These are phyloP conservation scores for Solidago caesia DNA, from an alignment of 129 eudicot genomes.

Conservation along the genomic window DNA sequence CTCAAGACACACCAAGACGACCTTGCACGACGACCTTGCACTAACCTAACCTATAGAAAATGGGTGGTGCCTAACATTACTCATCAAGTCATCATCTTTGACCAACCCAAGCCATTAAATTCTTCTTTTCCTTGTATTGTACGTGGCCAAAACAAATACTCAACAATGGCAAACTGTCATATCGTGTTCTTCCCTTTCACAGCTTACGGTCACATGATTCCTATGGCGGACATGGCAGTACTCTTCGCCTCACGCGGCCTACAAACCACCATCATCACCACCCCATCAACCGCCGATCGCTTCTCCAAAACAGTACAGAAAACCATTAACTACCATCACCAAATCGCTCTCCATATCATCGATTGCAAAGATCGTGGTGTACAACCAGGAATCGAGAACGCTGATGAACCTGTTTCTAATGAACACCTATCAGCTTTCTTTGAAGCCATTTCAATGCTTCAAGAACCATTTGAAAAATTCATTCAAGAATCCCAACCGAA, in stretches of 20 bases:
- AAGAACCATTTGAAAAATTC: conserved; percentile 50
- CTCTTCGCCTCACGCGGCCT: background rate
- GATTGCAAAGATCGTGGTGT: background rate
- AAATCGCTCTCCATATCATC: conserved; percentile 28
- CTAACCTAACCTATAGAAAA: too few species aligned
- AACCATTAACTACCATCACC: conserved; percentile 22
- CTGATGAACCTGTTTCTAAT: too few species aligned
- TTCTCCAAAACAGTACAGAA: conserved; percentile 35
- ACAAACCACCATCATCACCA: conserved; percentile 35
- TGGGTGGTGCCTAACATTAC: too few species aligned
- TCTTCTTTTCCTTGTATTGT: too few species aligned
- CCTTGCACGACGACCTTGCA: too few species aligned
- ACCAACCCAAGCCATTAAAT: too few species aligned
- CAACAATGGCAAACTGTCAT: conserved; percentile 13
- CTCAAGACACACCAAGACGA: too few species aligned
- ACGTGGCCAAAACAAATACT: too few species aligned
- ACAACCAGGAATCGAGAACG: too few species aligned
- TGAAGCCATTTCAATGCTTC: conserved; percentile 37
- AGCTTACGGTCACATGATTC: conserved; percentile 34
- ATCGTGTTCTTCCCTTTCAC: conserved; percentile 47
- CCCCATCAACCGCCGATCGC: conserved; percentile 37
- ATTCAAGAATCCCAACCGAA: conserved; percentile 35
- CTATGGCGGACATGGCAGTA: background rate
- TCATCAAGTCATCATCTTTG: too few species aligned
- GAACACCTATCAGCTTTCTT: conserved; percentile 26